Percentiles rank a stretch among this genome's conserved stretches.
Conservation (phyloP, 768 basidiomycete species). For the Pisolithus albus region DNA sequence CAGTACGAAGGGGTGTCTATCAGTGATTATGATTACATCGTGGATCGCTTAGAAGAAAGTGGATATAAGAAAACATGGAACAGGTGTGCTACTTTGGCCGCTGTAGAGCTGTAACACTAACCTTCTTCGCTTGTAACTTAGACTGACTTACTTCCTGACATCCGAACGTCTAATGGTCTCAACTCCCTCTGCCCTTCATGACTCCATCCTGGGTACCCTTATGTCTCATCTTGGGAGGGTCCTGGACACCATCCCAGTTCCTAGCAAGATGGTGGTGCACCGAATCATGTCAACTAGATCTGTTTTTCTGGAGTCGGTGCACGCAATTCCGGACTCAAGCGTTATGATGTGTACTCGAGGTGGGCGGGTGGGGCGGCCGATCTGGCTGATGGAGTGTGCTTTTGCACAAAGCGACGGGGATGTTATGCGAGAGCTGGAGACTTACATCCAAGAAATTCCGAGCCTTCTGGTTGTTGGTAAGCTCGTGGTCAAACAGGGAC, state of each 20-base stretch:
- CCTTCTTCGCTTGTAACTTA: neutral
- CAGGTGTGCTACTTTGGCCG: neutral
- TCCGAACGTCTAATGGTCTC: neutral
- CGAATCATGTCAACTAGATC: too few species aligned
- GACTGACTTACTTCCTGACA: neutral
- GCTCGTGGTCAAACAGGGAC: neutral
- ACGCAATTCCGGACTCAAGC: too few species aligned
- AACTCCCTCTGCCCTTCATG: neutral
- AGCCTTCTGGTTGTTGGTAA: neutral
- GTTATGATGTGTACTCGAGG: too few species aligned
- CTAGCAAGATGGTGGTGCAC: too few species aligned
- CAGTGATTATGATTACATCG: neutral
- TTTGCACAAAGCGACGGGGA: neutral
- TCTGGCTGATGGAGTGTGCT: too few species aligned
- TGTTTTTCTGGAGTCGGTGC: too few species aligned
- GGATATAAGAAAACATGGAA: neutral
- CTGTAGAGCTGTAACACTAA: neutral
- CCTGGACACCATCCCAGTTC: neutral
- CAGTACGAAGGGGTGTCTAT: neutral
- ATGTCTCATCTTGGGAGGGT: neutral
- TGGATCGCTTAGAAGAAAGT: neutral
- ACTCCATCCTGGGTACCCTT: neutral
- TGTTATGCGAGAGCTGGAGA: too few species aligned
- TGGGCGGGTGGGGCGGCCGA: too few species aligned
- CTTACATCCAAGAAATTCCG: too few species aligned